phyloP scores from a whole-genome alignment of 2,329 filamentous ascomycete species.

The Diaporthe australafricana region DNA sequence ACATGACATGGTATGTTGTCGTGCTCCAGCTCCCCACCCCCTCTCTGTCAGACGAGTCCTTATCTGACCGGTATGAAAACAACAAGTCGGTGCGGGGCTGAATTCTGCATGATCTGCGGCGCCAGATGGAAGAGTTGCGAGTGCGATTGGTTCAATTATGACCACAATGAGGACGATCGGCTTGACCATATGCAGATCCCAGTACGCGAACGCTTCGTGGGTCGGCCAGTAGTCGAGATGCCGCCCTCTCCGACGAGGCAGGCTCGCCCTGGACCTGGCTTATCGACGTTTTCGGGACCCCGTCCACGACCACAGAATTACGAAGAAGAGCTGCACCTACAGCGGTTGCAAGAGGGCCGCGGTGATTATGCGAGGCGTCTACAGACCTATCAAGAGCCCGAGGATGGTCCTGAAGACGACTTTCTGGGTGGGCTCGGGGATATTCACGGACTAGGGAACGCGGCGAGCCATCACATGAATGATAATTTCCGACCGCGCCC shows the following conservation, averaged over 20 bases:
- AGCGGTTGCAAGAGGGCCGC: slow-evolving; percentile 59
- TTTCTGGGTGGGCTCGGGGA: slow-evolving; percentile 52
- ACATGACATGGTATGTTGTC: slow-evolving; percentile 81
- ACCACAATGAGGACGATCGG: slow-evolving; percentile 64
- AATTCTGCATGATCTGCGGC: slow-evolving; percentile 91
- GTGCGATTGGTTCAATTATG: slow-evolving; percentile 83
- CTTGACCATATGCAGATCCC: slow-evolving; percentile 64
- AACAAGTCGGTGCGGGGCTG: slow-evolving; percentile 79
- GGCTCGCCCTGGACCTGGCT: slow-evolving; percentile 42
- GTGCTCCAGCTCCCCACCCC: background rate
- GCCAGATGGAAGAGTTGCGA: slow-evolving; percentile 85
- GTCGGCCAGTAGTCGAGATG: slow-evolving; percentile 29
- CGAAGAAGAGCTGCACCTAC: slow-evolving; percentile 60
- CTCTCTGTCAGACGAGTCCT: background rate
- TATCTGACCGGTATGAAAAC: slow-evolving; percentile 36
- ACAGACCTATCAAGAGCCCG: slow-evolving; percentile 50
- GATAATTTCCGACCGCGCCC: slow-evolving; percentile 64
- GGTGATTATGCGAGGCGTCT: slow-evolving; percentile 55
- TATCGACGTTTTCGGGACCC: slow-evolving; percentile 39
- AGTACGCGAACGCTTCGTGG: slow-evolving; percentile 39
- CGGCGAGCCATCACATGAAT: slow-evolving; percentile 69
- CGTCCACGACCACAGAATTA: slow-evolving; percentile 51
- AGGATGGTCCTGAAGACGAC: slow-evolving; percentile 50
- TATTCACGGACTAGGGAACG: slow-evolving; percentile 60
- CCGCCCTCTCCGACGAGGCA: slow-evolving; percentile 48